Conservation (phyloP, 139 green algal genomes). For the Coccomyxa sp. region DNA sequence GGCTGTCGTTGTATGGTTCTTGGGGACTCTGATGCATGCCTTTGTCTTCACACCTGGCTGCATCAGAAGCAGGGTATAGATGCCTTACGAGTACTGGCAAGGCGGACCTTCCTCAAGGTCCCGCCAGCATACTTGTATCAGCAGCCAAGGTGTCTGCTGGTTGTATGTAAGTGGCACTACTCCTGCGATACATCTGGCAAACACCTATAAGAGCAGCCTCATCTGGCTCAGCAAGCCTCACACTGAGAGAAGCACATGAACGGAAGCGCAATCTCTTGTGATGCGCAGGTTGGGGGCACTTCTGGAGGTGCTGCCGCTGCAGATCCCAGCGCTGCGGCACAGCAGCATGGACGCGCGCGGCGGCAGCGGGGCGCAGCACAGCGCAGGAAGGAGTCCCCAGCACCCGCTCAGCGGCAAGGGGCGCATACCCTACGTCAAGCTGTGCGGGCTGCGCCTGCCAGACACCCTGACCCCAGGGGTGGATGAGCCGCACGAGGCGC, state of each 20-base stretch:
- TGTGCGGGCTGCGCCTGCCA: background rate
- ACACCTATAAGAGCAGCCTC: no score
- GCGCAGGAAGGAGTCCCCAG: background rate
- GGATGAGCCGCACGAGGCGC: background rate
- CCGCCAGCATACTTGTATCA: no score
- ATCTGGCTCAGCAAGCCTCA: no score
- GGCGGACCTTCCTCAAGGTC: no score
- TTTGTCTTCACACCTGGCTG: no score
- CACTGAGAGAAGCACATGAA: background rate
- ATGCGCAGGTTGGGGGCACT: background rate
- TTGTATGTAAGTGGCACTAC: no score
- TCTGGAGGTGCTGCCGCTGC: constrained; percentile 2
- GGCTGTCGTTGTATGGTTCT: no score
- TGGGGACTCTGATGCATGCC: no score
- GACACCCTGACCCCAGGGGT: background rate
- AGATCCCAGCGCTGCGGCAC: background rate
- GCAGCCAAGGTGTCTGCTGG: no score
- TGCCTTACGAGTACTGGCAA: no score
- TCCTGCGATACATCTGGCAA: no score
- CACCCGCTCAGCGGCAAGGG: background rate
- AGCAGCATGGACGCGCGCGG: background rate
- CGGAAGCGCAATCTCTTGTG: background rate
- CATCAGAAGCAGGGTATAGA: no score
- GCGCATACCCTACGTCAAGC: background rate
- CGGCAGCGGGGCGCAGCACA: background rate